phyloP scores from a whole-genome alignment of 2,329 filamentous ascomycete genomes.

The Pseudogymnoascus sp. region DNA sequence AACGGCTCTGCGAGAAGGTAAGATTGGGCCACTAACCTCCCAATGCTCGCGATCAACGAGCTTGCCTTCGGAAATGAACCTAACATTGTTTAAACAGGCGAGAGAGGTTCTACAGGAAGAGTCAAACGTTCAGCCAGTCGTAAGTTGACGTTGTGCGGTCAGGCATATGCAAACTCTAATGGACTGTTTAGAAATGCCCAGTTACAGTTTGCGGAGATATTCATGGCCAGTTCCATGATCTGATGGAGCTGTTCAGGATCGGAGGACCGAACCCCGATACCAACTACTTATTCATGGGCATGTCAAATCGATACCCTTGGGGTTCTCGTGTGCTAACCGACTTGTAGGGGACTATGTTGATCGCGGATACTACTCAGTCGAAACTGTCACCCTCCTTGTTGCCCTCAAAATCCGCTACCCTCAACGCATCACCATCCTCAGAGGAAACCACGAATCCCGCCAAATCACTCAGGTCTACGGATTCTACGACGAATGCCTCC shows the following conservation, averaged over 20 bases:
- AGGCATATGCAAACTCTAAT: not conserved
- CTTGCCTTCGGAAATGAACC: not conserved
- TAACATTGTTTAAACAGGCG: constrained; percentile 47
- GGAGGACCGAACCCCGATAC: constrained; percentile 91
- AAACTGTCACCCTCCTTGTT: constrained; percentile 90
- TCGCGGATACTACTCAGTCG: constrained; percentile 93
- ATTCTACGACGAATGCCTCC: constrained; percentile 96
- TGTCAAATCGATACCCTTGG: constrained; percentile 11
- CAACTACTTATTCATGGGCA: constrained; percentile 95
- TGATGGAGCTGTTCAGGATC: constrained; percentile 94
- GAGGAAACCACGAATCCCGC: constrained; percentile 90
- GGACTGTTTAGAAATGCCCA: constrained; percentile 7
- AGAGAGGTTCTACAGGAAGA: constrained; percentile 95
- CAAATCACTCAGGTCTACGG: constrained; percentile 97
- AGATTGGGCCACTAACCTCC: constrained; percentile 25
- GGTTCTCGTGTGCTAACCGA: not conserved
- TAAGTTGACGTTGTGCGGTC: constrained; percentile 40
- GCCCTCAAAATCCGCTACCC: constrained; percentile 97
- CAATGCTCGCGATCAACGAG: not conserved
- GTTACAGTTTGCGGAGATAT: constrained; percentile 75
- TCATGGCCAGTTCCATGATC: constrained; percentile 90
- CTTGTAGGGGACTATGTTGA: constrained; percentile 84
- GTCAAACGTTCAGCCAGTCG: constrained; percentile 97
- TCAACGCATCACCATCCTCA: constrained; percentile 91
- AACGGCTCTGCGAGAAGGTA: constrained; percentile 96